A percentile compares a stretch with the other conserved stretches of the same genome.
These are phyloP conservation scores for Penicillium chermesinum DNA, from an alignment of 495 filamentous ascomycete species.

Conservation along the genomic window DNA sequence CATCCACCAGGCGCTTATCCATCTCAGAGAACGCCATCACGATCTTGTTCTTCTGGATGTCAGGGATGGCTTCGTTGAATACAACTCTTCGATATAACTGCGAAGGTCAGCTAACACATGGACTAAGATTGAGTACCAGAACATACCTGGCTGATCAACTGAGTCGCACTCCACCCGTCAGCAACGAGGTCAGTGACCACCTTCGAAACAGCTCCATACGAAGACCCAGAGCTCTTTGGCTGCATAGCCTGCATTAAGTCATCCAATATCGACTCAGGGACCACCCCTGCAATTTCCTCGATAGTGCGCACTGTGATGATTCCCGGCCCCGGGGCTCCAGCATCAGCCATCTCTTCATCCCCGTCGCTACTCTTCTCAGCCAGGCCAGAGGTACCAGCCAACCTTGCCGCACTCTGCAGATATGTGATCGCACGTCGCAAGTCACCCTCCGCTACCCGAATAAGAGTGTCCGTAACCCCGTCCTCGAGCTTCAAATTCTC, in stretches of 20 bases:
- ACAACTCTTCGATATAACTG: slow-evolving; percentile 81
- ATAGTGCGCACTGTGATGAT: slow-evolving; percentile 70
- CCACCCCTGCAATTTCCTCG: slow-evolving; percentile 94
- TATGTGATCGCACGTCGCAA: slow-evolving; percentile 94
- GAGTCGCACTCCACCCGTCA: slow-evolving; percentile 96
- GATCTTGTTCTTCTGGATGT: slow-evolving; percentile 87
- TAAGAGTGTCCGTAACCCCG: slow-evolving; percentile 76
- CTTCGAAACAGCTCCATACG: slow-evolving; percentile 69
- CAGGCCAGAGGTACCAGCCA: slow-evolving; percentile 56
- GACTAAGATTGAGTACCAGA: background rate
- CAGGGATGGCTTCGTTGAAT: slow-evolving; percentile 75
- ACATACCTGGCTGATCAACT: slow-evolving; percentile 71
- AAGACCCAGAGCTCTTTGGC: slow-evolving; percentile 55
- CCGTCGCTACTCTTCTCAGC: slow-evolving; percentile 46
- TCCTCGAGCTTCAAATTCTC: slow-evolving; percentile 72
- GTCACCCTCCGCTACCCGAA: slow-evolving; percentile 88
- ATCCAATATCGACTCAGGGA: slow-evolving; percentile 70
- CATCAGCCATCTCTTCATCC: slow-evolving; percentile 47
- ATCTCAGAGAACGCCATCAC: slow-evolving; percentile 84
- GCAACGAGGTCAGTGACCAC: slow-evolving; percentile 86
- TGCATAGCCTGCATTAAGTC: slow-evolving; percentile 70
- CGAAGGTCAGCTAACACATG: slow-evolving; percentile 1
- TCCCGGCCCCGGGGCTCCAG: slow-evolving; percentile 16
- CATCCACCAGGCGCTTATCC: slow-evolving; percentile 93
- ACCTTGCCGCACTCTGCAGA: slow-evolving; percentile 79